These are phyloP conservation scores for Solanum bulbocastanum DNA, from an alignment of 257 asterid species.

Conservation along the genomic window DNA sequence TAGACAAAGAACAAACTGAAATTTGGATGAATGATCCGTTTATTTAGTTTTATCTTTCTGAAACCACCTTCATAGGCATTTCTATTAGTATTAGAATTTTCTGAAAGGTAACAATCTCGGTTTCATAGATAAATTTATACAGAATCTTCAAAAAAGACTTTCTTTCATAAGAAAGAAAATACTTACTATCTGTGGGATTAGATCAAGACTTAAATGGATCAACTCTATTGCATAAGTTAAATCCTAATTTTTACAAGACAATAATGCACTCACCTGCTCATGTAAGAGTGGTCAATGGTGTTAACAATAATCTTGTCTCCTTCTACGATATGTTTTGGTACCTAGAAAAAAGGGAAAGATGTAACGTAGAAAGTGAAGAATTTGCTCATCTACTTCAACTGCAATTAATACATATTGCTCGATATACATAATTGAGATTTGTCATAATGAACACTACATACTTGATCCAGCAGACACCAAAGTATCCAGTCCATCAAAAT, in stretches of 20 bases:
- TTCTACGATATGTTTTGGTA: conserved; percentile 58
- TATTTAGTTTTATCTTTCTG: neutral
- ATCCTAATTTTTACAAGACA: neutral
- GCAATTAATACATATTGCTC: neutral
- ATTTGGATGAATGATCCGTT: neutral
- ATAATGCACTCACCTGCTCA: conserved; percentile 44
- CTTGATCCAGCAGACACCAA: neutral
- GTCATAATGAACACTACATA: neutral
- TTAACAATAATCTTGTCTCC: conserved; percentile 60
- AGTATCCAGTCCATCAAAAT: neutral
- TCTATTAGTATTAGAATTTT: too few relatives aligned
- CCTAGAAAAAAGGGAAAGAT: conserved; percentile 21
- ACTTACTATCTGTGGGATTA: neutral
- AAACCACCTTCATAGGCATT: neutral
- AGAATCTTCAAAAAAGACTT: neutral
- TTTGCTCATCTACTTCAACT: neutral
- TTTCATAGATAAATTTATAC: neutral
- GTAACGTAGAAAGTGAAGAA: neutral
- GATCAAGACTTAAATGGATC: neutral
- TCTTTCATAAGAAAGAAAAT: neutral
- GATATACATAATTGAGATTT: neutral
- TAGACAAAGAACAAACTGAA: neutral
- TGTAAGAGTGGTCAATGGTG: conserved; percentile 48
- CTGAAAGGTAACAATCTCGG: neutral
- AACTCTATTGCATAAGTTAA: neutral